phyloP scores from a whole-genome alignment of 1,139 yeast genomes.

The Debaryomyces robertsiae region DNA sequence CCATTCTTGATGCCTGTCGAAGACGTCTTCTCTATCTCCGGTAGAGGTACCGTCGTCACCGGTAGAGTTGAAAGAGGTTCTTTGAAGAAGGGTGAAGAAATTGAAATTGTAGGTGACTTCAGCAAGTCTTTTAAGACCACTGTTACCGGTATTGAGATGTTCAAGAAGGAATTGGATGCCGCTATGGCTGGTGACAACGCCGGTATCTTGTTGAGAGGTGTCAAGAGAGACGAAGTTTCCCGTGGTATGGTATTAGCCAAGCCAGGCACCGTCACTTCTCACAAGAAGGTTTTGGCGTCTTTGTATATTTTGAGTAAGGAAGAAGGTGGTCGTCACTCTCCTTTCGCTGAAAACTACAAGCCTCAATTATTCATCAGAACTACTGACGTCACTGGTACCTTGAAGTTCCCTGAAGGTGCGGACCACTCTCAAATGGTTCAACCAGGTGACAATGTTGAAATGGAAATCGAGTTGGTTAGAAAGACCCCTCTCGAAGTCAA shows the following conservation, averaged over 20 bases:
- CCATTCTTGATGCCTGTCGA: constrained; percentile 97
- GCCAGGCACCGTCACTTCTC: constrained; percentile 90
- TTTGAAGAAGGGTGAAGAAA: constrained; percentile 96
- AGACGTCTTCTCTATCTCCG: constrained; percentile 96
- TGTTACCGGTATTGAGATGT: constrained; percentile 98
- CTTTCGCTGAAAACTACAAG: constrained; percentile 95
- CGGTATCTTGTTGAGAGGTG: constrained; percentile 96
- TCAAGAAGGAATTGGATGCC: constrained; percentile 95
- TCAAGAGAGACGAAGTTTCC: constrained; percentile 93
- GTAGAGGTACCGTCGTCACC: constrained; percentile 99
- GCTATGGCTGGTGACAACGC: constrained; percentile 99
- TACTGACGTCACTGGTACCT: constrained; percentile 89
- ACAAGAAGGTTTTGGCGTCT: constrained; percentile 92
- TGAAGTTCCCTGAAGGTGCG: constrained; percentile 84
- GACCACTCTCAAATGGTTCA: constrained; percentile 88
- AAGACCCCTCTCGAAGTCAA: constrained; percentile 95
- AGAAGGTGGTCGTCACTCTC: constrained; percentile 99
- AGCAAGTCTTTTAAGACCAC: constrained; percentile 87
- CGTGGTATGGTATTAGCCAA: constrained; percentile 98
- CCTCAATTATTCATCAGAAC: constrained; percentile 98
- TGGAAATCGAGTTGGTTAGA: constrained; percentile 87
- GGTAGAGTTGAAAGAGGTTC: constrained; percentile 99
- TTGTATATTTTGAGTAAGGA: constrained; percentile 90
- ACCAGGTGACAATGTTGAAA: constrained; percentile 99
- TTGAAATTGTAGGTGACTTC: constrained; percentile 93